Percentiles rank a stretch among this genome's conserved stretches.
Conservation (phyloP, 140 eudicot species). For the Flaveria floridana region DNA sequence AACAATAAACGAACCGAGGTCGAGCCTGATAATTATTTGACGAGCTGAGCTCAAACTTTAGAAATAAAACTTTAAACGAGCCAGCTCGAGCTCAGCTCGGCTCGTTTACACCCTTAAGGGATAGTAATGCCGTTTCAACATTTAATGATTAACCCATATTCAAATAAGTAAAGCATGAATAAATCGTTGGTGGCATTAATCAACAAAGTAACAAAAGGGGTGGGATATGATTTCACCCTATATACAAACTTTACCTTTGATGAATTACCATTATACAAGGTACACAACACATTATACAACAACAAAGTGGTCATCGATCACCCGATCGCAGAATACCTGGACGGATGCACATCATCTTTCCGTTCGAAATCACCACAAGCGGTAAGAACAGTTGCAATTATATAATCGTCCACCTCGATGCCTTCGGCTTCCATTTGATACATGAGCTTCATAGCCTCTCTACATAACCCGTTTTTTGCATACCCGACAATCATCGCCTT, state of each 20-base stretch:
- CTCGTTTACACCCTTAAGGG: no score
- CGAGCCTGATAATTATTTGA: no score
- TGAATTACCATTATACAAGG: conserved; percentile 1
- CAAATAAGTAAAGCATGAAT: no score
- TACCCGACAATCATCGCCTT: conserved; percentile 85
- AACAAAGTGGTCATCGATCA: conserved; percentile 10
- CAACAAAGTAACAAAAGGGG: background rate
- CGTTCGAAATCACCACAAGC: conserved; percentile 72
- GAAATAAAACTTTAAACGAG: no score
- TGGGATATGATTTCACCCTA: background rate
- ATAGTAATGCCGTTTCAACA: no score
- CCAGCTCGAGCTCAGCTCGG: no score
- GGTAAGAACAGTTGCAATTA: conserved; percentile 70
- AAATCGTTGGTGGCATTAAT: background rate
- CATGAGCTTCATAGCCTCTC: conserved; percentile 81
- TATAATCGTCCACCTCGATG: conserved; percentile 66
- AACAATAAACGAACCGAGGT: no score
- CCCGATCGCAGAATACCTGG: conserved; percentile 32
- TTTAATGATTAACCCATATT: no score
- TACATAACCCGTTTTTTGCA: conserved; percentile 68
- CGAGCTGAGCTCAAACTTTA: no score
- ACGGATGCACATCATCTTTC: conserved; percentile 33
- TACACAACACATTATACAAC: conserved; percentile 5
- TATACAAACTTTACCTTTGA: conserved; percentile 13
- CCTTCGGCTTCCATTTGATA: conserved; percentile 83